Evolutionary conservation across 164 flowering plant genomes (phyloP).

Genomic region (Berberis vulgaris): DNA sequence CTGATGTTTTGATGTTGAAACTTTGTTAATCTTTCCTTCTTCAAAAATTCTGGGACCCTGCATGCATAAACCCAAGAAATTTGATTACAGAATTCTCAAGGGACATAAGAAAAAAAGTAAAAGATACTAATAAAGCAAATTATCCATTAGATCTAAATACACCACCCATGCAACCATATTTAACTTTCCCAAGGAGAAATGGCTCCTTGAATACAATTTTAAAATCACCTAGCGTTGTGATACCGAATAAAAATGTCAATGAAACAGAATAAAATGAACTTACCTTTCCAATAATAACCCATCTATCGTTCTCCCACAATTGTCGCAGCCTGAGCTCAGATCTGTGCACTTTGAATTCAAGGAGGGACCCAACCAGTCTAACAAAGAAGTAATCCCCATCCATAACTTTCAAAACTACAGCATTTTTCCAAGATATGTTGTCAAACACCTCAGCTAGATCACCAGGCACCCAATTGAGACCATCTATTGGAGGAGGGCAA

Average conservation of each 20-base stretch:
- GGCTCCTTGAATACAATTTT: background rate
- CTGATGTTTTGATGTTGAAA: slow-evolving; percentile 6
- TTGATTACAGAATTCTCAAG: too few species aligned
- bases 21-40: slow-evolving; percentile 5
- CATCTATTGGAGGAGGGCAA: slow-evolving; percentile 37
- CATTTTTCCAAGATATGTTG: slow-evolving; percentile 65
- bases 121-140: too few species aligned
- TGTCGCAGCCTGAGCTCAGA: slow-evolving; percentile 33
- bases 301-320: slow-evolving; percentile 38
- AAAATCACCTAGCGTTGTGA: background rate
- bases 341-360: slow-evolving; percentile 26
- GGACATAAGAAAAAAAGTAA: too few species aligned
- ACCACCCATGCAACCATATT: too few species aligned
- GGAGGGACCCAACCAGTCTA: slow-evolving; percentile 30
- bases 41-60: slow-evolving; percentile 30
- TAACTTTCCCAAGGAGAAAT: too few species aligned
- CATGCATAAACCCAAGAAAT: slow-evolving; percentile 5
- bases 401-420: slow-evolving; percentile 36
- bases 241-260: background rate
- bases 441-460: slow-evolving; percentile 68
- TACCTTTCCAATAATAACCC: slow-evolving; percentile 57
- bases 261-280: background rate
- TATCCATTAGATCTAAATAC: too few species aligned
- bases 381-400: slow-evolving; percentile 24
- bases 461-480: slow-evolving; percentile 44